Base-by-base conservation (phyloP, 2,329 filamentous ascomycete species). In the Curvularia spicifera region DNA sequence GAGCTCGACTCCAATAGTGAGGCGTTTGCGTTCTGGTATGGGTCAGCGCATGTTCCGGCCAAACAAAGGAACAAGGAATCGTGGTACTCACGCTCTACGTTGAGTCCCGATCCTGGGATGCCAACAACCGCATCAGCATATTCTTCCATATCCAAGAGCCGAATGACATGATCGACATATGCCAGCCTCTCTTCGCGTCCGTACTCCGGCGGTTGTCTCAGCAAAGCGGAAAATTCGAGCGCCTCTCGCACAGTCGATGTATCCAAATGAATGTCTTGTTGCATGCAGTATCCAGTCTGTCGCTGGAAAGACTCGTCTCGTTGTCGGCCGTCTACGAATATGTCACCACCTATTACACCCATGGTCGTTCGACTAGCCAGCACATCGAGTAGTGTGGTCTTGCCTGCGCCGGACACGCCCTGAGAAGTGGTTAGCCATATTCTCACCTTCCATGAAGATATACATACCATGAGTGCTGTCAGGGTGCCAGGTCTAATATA, bases 361-460 rank as follows among this genome's bases (percentile, higher is more conserved):
- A 0, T 89, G 91, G 44, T 49, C 10, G 89, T 88, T 72, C 93
- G 88, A 59, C 89, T 89, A 24, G 92, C 92, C 55, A 97, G 54
- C 24, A 91, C 90, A 76, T 96, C 90, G 24, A 97, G 81, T 22
- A 96, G 83, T 1, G 92, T 96, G 0, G 93, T 96, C 77, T 96
- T 97, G 56, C 92, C 93, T 13, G 93, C 92, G 61, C 93, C 91
- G 29, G 65, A 61, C 9, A 61, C 64, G 15, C 51, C 90, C 92
- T 96, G 95, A 4, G 95, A 81, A 44, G 90, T 91, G 8, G 91
- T 63, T 40, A 95, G 77, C 8, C 90, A 94, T 52, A 91, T 91
- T 4, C 92, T 91, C 93, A 92, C 53, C 96, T 91, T 89, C 90
- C 96, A 26, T 35, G 91, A 91, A 71, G 93, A 89, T 13, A 96